Conservation (phyloP, 306 rosid species). For the Purshia tridentata region DNA sequence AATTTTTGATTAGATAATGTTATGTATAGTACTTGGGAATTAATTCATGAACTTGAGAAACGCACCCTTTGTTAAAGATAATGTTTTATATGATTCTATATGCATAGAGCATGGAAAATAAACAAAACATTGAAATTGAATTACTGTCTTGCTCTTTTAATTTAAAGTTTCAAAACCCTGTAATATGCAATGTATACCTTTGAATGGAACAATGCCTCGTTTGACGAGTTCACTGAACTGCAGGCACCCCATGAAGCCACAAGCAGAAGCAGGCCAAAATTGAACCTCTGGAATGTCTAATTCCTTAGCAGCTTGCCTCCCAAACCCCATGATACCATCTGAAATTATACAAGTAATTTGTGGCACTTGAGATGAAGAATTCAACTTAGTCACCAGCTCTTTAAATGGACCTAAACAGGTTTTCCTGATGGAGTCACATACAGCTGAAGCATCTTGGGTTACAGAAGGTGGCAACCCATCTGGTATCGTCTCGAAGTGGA, state of each 20-base stretch:
- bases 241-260: conserved; percentile 29
- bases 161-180: too few species aligned
- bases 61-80: too few species aligned
- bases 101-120: too few species aligned
- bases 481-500: conserved; percentile 25
- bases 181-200: conserved; percentile 13
- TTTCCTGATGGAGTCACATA: conserved; percentile 20
- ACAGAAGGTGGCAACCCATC: conserved; percentile 27
- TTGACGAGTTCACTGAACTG: conserved; percentile 18
- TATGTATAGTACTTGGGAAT: too few species aligned
- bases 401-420: conserved; percentile 25
- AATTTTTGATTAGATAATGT: too few species aligned
- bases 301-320: conserved; percentile 17
- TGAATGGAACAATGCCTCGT: conserved; percentile 32
- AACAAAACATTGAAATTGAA: too few species aligned
- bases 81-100: too few species aligned
- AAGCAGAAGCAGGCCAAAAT: conserved; percentile 39
- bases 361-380: background rate
- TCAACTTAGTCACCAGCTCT: conserved; percentile 26
- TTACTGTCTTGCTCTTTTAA: too few species aligned
- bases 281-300: conserved; percentile 25
- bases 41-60: too few species aligned
- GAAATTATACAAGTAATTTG: conserved; percentile 23
- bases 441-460: conserved; percentile 21
- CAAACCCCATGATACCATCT: conserved; percentile 27